These are phyloP conservation scores for Phytophthora pini DNA, from an alignment of 352 stramenopile species.

Conservation along the genomic window DNA sequence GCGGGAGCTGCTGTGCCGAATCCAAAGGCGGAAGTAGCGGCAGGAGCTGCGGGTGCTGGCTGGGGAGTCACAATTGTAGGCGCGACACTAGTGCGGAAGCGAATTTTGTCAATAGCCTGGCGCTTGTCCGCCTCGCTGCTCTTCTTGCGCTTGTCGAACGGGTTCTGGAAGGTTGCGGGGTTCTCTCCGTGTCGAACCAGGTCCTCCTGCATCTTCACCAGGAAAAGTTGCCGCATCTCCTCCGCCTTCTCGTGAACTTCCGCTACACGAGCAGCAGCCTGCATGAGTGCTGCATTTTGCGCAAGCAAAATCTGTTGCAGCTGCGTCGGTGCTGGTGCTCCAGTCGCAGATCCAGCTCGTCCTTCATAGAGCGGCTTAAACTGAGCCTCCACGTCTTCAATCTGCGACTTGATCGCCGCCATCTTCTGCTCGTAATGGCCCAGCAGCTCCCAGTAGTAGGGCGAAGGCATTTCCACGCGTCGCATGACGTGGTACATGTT, in stretches of 20 bases:
- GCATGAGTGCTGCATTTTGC: constrained; percentile 83
- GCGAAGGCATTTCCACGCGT: constrained; percentile 78
- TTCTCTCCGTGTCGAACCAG: constrained; percentile 62
- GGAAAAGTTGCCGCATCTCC: constrained; percentile 71
- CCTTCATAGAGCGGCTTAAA: constrained; percentile 62
- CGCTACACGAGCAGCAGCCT: constrained; percentile 74
- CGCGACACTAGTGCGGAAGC: constrained; percentile 76
- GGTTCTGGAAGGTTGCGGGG: constrained; percentile 69
- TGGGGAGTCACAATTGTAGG: constrained; percentile 64
- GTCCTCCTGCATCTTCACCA: constrained; percentile 72
- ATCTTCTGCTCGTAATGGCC: constrained; percentile 79
- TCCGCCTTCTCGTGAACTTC: constrained; percentile 82
- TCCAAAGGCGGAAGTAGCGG: constrained; percentile 45
- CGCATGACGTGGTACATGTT: constrained; percentile 74
- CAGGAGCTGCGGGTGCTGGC: constrained; percentile 18
- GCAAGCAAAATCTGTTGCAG: constrained; percentile 78
- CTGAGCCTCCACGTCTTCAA: constrained; percentile 74
- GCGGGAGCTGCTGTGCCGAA: constrained; percentile 42
- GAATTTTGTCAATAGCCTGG: constrained; percentile 77
- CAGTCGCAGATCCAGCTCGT: constrained; percentile 12
- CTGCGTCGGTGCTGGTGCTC: constrained; percentile 37
- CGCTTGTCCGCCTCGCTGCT: constrained; percentile 64
- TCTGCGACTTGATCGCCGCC: constrained; percentile 74
- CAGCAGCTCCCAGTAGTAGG: constrained; percentile 84
- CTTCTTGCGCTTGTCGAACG: constrained; percentile 82